Evolutionary conservation across 768 basidiomycete species (phyloP).

Genomic region (Coprinopsis marcescibilis): DNA sequence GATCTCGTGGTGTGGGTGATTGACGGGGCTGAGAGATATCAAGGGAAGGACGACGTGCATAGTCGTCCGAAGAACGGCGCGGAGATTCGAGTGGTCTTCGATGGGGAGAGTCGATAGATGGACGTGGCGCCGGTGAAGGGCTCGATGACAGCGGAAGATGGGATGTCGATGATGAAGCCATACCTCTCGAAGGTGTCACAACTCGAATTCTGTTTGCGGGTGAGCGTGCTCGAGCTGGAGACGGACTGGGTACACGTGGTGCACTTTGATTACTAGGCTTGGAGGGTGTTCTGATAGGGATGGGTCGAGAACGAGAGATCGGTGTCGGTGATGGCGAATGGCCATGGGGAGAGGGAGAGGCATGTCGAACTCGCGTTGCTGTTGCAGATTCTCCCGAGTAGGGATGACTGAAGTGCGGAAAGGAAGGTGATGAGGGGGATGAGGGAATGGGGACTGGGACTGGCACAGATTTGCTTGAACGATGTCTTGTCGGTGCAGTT

Average conservation of each 20-base stretch:
- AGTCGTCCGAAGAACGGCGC: constrained; percentile 17
- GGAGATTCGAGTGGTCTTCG: constrained; percentile 9
- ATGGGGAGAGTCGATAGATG: constrained; percentile 30
- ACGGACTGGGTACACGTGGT: constrained; percentile 13
- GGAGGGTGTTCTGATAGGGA: background rate
- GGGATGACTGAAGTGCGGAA: background rate
- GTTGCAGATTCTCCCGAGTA: constrained; percentile 1
- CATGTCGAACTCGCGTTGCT: background rate
- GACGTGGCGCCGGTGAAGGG: constrained; percentile 26
- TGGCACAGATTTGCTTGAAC: constrained; percentile 26
- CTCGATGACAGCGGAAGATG: constrained; percentile 41
- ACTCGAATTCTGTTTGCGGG: constrained; percentile 33
- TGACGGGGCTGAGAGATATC: constrained; percentile 27
- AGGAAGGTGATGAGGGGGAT: constrained; percentile 20
- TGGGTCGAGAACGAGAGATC: background rate
- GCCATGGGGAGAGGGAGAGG: background rate
- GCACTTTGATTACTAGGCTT: constrained; percentile 12
- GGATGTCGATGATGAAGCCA: constrained; percentile 45
- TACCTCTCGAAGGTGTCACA: constrained; percentile 36
- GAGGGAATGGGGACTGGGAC: constrained; percentile 20
- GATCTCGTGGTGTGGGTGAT: constrained; percentile 27
- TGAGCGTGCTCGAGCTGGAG: constrained; percentile 35
- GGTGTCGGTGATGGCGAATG: background rate
- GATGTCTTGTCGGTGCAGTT: constrained; percentile 24
- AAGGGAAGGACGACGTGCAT: constrained; percentile 30